These are phyloP conservation scores for Yamadazyma diddensiae DNA, from an alignment of 1,139 yeast genomes.

Conservation along the genomic window DNA sequence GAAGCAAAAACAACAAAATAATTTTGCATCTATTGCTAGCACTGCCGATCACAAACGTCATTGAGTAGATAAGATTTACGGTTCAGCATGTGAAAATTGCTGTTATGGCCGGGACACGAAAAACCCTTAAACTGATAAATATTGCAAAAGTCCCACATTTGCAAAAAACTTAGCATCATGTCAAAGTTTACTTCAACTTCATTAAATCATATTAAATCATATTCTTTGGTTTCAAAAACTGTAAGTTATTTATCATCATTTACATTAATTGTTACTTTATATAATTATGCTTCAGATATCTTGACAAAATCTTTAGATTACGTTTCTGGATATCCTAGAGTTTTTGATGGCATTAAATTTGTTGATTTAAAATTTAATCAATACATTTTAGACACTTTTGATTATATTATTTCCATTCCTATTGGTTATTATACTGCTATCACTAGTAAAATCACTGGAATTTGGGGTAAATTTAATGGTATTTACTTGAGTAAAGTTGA, in stretches of 20 bases:
- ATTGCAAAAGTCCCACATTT: no score
- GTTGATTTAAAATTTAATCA: slow-evolving; percentile 29
- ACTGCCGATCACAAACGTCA: no score
- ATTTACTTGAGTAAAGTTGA: slow-evolving; percentile 31
- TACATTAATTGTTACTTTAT: slow-evolving; percentile 18
- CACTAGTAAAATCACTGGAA: slow-evolving; percentile 4
- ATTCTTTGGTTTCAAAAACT: slow-evolving; percentile 25
- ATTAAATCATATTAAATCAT: slow-evolving; percentile 32
- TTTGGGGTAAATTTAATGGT: slow-evolving; percentile 19
- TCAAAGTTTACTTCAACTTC: slow-evolving; percentile 27
- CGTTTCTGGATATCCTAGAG: slow-evolving; percentile 16
- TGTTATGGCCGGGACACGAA: not conserved
- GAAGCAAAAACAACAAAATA: no score
- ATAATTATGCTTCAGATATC: slow-evolving; percentile 21
- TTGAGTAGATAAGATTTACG: no score
- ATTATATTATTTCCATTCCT: slow-evolving; percentile 14
- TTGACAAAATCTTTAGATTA: slow-evolving; percentile 5
- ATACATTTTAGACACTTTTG: slow-evolving; percentile 23
- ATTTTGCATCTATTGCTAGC: no score
- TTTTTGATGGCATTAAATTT: slow-evolving; percentile 23
- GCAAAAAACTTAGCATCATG: no score
- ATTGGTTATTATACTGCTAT: slow-evolving; percentile 13
- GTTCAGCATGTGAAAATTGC: slow-evolving; percentile 2
- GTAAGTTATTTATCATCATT: slow-evolving; percentile 26
- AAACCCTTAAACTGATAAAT: not conserved